Evolutionary conservation across 345 rosid genomes (phyloP), one percentile per base, ranked within the genome.

Genomic region (Brassica carinata): DNA sequence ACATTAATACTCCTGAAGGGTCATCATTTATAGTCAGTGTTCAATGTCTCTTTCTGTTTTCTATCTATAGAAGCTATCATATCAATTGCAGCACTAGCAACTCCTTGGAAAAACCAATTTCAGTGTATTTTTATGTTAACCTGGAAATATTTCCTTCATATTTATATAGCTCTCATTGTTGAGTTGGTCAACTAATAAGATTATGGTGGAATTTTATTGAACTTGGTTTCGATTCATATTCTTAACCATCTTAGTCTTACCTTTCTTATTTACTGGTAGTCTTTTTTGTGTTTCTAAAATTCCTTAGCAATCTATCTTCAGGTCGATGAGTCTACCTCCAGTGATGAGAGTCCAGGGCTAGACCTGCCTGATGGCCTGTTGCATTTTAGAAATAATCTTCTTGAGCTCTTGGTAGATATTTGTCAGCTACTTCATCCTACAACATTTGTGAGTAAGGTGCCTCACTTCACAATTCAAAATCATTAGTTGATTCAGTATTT

Each of bases 311-410:
- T 68, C 36, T 69, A 18, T 69, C 72, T 84, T 84, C 88, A 94
- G 98, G 98, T 90, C 84, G 95, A 92, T 73, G 97, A 91, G 68
- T 88, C 87, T 82, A 87, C 94, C 64, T 84, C 83, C 65, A 86
- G 34, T 83, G 93, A 90, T 55, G 90, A 84, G 58, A 87, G 87
- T 76, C 87, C 83, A 77, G 83, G 76, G 29, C 80, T 85, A 72
- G 95, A 91, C 40, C 86, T 94, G 77, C 98, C 98, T 29, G 98
- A 94, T 80, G 92, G 93, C 69, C 97, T 94, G 64, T 84, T 85
- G 72, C 95, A 90, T 69, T 94, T 89, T 72, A 86, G 98, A 85
- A 88, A 82, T 87, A 91, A 94, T 86, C 97, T 94, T 76, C 87
- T 87, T 65, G 98, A 94, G 82, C 91, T 91, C 80, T 79, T 92